A percentile compares a stretch with the other conserved stretches of the same genome.
Conservation (phyloP, 75 land plant genomes). For the Gnetum montanum region DNA sequence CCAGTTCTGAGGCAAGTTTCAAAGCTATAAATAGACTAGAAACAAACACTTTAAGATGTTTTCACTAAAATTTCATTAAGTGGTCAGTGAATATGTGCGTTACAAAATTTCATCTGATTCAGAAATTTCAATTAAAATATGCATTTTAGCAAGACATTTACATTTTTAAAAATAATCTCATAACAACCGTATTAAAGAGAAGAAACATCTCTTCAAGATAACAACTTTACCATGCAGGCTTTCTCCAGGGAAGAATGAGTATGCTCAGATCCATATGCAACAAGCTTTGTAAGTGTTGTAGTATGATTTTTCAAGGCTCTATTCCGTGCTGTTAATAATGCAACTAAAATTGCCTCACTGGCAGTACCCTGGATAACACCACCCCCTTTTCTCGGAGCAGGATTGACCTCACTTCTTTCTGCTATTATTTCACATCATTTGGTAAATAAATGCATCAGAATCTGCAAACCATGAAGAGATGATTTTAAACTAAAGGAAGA, state of each 20-base stretch:
- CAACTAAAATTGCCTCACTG: constrained; percentile 83
- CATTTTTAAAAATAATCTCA: too few species aligned
- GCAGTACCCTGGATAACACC: constrained; percentile 94
- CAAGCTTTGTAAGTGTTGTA: constrained; percentile 50
- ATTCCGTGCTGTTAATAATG: constrained; percentile 75
- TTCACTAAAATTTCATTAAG: too few species aligned
- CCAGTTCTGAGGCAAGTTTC: too few species aligned
- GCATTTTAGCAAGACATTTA: too few species aligned
- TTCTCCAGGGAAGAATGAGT: constrained; percentile 65
- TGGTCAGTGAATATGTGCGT: too few species aligned
- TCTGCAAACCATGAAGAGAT: neutral
- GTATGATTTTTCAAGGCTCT: constrained; percentile 35
- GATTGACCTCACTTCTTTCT: constrained; percentile 17
- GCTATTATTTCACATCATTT: neutral
- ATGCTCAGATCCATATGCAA: constrained; percentile 81
- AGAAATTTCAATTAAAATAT: too few species aligned
- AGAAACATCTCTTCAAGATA: too few species aligned
- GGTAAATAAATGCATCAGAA: neutral
- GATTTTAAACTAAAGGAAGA: neutral
- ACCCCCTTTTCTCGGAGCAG: constrained; percentile 82
- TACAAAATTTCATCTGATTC: too few species aligned
- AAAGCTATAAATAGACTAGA: too few species aligned
- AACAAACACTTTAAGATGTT: too few species aligned
- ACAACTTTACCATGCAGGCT: constrained; percentile 59
- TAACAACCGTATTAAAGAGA: too few species aligned